Evolutionary conservation across 2,329 filamentous ascomycete species (phyloP).

Genomic region (Diplodia scrobiculata): DNA sequence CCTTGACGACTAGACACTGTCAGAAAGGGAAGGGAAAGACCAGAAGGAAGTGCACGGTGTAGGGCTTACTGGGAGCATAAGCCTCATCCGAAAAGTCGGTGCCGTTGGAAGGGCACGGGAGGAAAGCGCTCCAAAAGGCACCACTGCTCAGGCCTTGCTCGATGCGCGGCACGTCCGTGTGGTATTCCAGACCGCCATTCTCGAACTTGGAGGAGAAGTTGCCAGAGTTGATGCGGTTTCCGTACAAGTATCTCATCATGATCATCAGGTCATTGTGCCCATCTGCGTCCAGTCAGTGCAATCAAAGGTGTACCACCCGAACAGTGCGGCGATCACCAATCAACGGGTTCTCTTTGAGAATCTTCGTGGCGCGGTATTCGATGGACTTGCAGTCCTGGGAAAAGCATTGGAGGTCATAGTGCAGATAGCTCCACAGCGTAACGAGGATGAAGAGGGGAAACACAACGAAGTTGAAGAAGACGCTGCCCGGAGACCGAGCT

Average conservation of each 20-base stretch:
- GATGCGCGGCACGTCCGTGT: conserved; percentile 80
- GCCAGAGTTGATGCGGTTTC: conserved; percentile 75
- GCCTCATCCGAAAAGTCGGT: conserved; percentile 73
- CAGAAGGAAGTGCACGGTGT: neutral
- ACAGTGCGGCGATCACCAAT: conserved; percentile 40
- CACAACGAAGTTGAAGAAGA: conserved; percentile 26
- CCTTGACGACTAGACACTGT: conserved; percentile 57
- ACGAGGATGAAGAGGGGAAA: conserved; percentile 23
- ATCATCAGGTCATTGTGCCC: conserved; percentile 89
- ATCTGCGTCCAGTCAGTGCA: conserved; percentile 56
- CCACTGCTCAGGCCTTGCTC: conserved; percentile 72
- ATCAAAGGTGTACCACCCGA: neutral
- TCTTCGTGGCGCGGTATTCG: conserved; percentile 41
- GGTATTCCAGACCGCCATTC: conserved; percentile 65
- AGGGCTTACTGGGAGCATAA: conserved; percentile 64
- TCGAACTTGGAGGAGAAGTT: conserved; percentile 76
- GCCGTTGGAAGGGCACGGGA: conserved; percentile 71
- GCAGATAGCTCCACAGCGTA: neutral
- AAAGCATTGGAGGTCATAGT: conserved; percentile 8
- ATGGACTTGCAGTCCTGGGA: conserved; percentile 29
- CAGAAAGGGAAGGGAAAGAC: neutral
- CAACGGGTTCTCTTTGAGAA: conserved; percentile 45
- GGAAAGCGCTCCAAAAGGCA: conserved; percentile 90
- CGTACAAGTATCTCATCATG: conserved; percentile 64
- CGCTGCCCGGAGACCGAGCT: conserved; percentile 14